Base-by-base conservation (phyloP, 306 rosid species). In the Argentina anserina region DNA sequence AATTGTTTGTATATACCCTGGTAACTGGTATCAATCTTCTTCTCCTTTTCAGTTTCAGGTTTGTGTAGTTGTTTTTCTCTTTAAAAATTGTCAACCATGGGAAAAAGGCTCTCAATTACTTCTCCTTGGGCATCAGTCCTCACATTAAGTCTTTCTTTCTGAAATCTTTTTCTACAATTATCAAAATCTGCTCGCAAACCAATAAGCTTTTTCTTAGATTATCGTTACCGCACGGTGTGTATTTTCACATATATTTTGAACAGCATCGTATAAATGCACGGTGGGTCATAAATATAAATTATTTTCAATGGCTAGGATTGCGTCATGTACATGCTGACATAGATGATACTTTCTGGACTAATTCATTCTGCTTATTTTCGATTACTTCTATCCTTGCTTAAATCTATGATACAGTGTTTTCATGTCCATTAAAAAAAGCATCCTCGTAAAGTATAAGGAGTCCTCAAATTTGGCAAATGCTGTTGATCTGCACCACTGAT, bases 1-100 rank as follows among this genome's bases (percentile, higher is more conserved):
- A 94, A 91, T 68, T 94, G 99, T 83, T 89, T 94, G 80, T 94
- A 94, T 76, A 94, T 91, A 64, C 93, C 94, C 82, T 88, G 99
- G 82, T 94, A 91, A 78, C 99, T 94, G 36, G 71, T 86, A 75
- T 89, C 90, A 60, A 94, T 88, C 82, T 81, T 87, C 81, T 86
- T 87, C 81, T 91, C 99, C 83, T 77, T 88, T 47, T 91, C 97
- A 14, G 95, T 89, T 60, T 73, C 86, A 10, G 83, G 91, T 79
- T 80, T 86, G 80, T 43, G 81, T 76, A 84, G 89, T 50, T 84
- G 94, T 73, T 87, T 89, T 68, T 87, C 85, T 84, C 84, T 89
- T 80, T 94, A 96, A 81, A 91, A 91, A 79, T 56, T 85, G 85
- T 94, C 99, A 76, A 90, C 92, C 91, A 94, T 85, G 56, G 90